Evolutionary conservation across 805 yeast genomes (phyloP), one percentile per base, ranked within the genome.

Genomic region (Yamadazyma tumulicola): DNA sequence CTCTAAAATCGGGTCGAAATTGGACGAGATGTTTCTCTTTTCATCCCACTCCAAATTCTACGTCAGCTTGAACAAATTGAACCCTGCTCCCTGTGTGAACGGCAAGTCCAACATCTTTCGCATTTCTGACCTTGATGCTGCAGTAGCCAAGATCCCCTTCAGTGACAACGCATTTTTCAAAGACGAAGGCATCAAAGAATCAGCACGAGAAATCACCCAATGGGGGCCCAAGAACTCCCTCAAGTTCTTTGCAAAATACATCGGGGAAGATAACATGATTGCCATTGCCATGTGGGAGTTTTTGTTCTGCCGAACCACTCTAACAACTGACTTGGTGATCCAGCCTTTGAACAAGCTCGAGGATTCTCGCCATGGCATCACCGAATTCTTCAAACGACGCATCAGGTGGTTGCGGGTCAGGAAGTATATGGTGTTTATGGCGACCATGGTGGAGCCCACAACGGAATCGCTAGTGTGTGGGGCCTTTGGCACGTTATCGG

Each of bases 191-290:
- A 65, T 66, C 19, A 48, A 51, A 19, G 33, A 41, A 22, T 64
- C 57, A 30, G 71, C 72, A 4, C 38, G 41, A 23, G 31, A 46
- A 9, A 5, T 43, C 12, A 18, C 32, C 6, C 51, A 48, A 25
- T 37, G 61, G 24, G 70, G 71, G 6, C 52, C 61, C 1, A 70
- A 71, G 8, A 59, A 63, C 33, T 84, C 91, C 0, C 66, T 88
- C 27, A 69, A 78, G 33, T 75, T 77, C 38, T 87, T 88, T 55
- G 78, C 95, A 6, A 66, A 78, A 37, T 88, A 81, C 54, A 87
- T 87, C 50, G 95, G 95, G 5, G 96, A 87, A 54, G 96, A 87
- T 55, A 87, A 87, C 55, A 84, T 86, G 94, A 87, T 87, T 42
- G 95, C 85, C 4, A 86, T 85, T 31, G 85, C 87, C 1, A 53